Evolutionary conservation across 2,329 filamentous ascomycete species (phyloP), one percentile per base, ranked within the genome.

Genomic region (Fusarium begoniae): DNA sequence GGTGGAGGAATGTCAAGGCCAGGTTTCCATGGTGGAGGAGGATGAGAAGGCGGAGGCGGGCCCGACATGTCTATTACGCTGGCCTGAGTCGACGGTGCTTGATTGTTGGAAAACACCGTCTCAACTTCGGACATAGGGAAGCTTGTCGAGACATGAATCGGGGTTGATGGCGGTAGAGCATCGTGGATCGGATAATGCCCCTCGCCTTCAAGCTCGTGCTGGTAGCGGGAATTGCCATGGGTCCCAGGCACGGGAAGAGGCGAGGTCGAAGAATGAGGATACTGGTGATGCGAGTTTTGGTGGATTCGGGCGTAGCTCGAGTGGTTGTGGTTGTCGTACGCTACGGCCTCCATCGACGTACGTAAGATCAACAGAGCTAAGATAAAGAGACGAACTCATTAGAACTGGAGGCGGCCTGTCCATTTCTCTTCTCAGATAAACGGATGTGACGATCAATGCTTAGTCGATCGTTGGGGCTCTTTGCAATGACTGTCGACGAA

Each of bases 91-190:
- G 80, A 81, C 55, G 76, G 67, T 63, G 79, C 75, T 54, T 76
- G 79, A 26, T 77, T 74, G 28, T 75, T 79, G 61, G 67, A 70
- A 66, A 70, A 70, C 17, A 73, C 72, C 62, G 79, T 77, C 70
- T 79, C 79, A 32, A 79, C 76, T 45, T 77, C 79, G 55, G 70
- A 80, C 26, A 74, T 73, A 10, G 77, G 78, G 38, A 78, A 74
- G 63, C 65, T 75, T 58, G 56, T 78, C 60, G 50, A 66, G 67
- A 61, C 62, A 56, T 54, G 55, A 65, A 51, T 20, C 41, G 56
- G 62, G 56, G 68, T 51, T 38, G 56, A 63, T 48, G 51, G 44
- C 35, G 63, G 54, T 37, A 71, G 65, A 69, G 74, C 67, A 70
- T 76, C 59, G 48, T 61, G 57, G 48, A 56, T 65, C 43, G 63